Evolutionary conservation across 2,329 filamentous ascomycete genomes (phyloP), one percentile per base, ranked within the genome.

Genomic region (Knoxdaviesia proteae): DNA sequence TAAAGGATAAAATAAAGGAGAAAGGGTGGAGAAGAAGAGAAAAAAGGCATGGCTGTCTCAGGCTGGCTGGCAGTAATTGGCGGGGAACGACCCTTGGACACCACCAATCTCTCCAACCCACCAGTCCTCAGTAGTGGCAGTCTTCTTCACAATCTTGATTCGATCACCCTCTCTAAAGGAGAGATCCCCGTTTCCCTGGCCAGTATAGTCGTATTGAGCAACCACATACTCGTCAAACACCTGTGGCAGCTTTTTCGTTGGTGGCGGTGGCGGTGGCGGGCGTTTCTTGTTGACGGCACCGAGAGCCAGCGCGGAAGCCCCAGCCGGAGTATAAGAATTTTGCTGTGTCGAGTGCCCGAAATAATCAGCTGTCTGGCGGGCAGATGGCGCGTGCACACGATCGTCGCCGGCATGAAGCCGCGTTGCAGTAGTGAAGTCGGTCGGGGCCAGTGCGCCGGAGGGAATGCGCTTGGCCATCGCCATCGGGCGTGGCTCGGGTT

Each of bases 111-210:
- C 82, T 8, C 84, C 84, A 47, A 83, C 72, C 84, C 84, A 92
- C 83, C 84, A 92, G 54, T 90, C 84, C 58, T 90, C 80, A 29
- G 74, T 78, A 47, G 77, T 84, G 6, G 74, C 70, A 3, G 84
- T 90, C 62, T 80, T 84, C 61, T 82, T 82, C 33, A 86, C 54
- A 4, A 92, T 77, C 39, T 68, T 72, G 50, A 92, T 92, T 41
- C 70, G 66, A 52, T 90, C 84, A 2, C 83, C 84, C 56, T 87
- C 80, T 32, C 65, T 65, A 54, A 92, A 92, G 3, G 68, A 68
- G 42, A 92, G 55, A 55, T 92, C 84, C 0, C 80, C 81, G 2
- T 62, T 57, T 6, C 69, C 71, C 52, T 86, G 75, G 0, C 79
- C 81, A 2, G 67, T 65, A 54, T 86, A 92, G 49, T 80, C 69